Base-by-base conservation (phyloP, 345 rosid genomes). In the Noccaea caerulescens region DNA sequence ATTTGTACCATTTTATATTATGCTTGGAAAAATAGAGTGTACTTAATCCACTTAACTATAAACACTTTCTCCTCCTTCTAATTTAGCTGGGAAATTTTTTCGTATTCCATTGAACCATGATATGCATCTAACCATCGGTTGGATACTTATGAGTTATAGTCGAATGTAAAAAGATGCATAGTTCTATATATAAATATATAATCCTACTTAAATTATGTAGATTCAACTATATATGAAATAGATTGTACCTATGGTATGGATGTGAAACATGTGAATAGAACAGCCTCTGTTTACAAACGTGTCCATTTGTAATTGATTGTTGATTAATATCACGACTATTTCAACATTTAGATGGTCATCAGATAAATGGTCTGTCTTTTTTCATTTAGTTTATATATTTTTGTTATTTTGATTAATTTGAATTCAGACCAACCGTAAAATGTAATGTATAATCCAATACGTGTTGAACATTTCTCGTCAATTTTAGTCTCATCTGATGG, bases 401-500 rank as follows among this genome's bases (percentile, higher is more conserved):
- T 1, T 41, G 10, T 51, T 39, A 13, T 58, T 71, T 60, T 43
- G n/a, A 44, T 55, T 27, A 16, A 33, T 25, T 66, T 7, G 43
- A 60, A 50, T 60, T 4, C 6, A 13, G 33, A 56, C 76, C 42
- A 18, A 8, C 47, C 42, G 54, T 54, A 33, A 25, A 32, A 33
- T 62, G 39, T 43, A 34, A 33, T 62, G 39, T 43, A 34, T 62
- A 33, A 63, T 45, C 16, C 11, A 73, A 57, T 65, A 58, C 77
- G 72, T 65, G 77, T 73, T 73, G 66, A 73, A 57, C 12, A 27
- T 14, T 38, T 64, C 69, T 63, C 16, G 76, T 72, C 76, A 54
- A 57, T 4, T 47, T 65, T 73, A 66, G 66, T 73, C 58, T 70
- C 66, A 18, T 27, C 20, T 49, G 42, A 49, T 58, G 14, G n/a